phyloP scores from a whole-genome alignment of 2,329 filamentous ascomycete species.

The Epichloe glyceriae region DNA sequence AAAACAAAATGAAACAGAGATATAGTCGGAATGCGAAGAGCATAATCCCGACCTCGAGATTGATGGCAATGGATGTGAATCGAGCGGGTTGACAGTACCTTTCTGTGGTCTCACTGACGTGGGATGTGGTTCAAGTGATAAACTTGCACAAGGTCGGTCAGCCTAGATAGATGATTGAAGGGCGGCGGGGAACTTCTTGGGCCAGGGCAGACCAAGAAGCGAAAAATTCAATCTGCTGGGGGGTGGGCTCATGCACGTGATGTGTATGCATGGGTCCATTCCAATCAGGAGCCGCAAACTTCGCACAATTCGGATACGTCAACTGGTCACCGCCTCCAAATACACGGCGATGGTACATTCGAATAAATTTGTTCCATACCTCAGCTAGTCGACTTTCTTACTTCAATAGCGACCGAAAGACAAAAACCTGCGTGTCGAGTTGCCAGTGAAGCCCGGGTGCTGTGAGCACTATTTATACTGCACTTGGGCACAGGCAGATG shows the following conservation, averaged over 20 bases:
- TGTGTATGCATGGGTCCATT: constrained; percentile 8
- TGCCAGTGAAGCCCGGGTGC: neutral
- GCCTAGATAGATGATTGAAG: constrained; percentile 25
- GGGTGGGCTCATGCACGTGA: constrained; percentile 23
- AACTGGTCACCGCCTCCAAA: constrained; percentile 12
- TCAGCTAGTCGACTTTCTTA: neutral
- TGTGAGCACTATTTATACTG: neutral
- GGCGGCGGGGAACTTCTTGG: constrained; percentile 28
- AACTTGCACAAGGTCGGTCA: constrained; percentile 22
- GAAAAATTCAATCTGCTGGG: constrained; percentile 30
- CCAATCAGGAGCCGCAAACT: constrained; percentile 5
- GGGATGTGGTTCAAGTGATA: constrained; percentile 21
- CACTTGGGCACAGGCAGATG: neutral
- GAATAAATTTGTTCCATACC: neutral
- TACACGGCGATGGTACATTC: neutral
- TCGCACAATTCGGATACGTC: constrained; percentile 9
- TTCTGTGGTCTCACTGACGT: constrained; percentile 13
- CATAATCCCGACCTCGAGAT: neutral
- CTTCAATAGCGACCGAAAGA: neutral
- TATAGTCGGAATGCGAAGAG: neutral
- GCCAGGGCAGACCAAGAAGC: constrained; percentile 23
- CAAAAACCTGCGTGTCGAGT: neutral
- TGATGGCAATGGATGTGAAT: constrained; percentile 14
- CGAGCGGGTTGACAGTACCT: constrained; percentile 9
- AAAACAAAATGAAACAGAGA: constrained; percentile 2